Conservation (phyloP, 345 rosid species). For the Syzygium jambos region DNA sequence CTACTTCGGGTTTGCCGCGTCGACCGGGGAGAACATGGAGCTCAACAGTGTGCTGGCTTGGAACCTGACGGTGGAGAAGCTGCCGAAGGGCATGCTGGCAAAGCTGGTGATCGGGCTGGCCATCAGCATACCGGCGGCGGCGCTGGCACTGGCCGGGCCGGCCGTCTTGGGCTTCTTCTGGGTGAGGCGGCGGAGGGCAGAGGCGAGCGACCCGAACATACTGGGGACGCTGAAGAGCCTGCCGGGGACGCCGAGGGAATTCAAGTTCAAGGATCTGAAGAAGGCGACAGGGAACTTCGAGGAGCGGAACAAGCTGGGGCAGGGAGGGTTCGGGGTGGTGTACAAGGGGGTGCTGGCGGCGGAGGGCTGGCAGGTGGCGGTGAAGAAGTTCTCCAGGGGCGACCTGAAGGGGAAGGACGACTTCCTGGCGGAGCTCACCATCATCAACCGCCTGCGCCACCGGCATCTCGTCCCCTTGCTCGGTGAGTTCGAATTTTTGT, state of each 20-base stretch:
- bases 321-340: slow-evolving; percentile 51
- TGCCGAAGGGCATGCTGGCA: not conserved
- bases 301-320: slow-evolving; percentile 38
- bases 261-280: slow-evolving; percentile 33
- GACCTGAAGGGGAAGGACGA: slow-evolving; percentile 34
- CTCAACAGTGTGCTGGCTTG: slow-evolving; percentile 43
- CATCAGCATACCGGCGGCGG: slow-evolving; percentile 12
- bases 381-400: slow-evolving; percentile 40
- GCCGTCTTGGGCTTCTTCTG: not conserved
- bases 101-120: slow-evolving; percentile 12
- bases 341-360: slow-evolving; percentile 32
- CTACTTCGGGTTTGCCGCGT: slow-evolving; percentile 50
- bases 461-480: slow-evolving; percentile 44
- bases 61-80: slow-evolving; percentile 41
- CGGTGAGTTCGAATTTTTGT: slow-evolving; percentile 14
- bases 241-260: slow-evolving; percentile 43
- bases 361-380: slow-evolving; percentile 38
- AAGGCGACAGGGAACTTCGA: slow-evolving; percentile 57
- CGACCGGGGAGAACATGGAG: slow-evolving; percentile 29
- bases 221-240: slow-evolving; percentile 38
- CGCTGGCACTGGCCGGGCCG: not conserved
- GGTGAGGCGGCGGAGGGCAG: slow-evolving; percentile 10
- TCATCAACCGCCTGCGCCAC: slow-evolving; percentile 54
- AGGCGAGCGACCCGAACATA: slow-evolving; percentile 18
- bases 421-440: slow-evolving; percentile 51